These are phyloP conservation scores for Alternaria sp. DNA, from an alignment of 2,329 filamentous ascomycete species.

Conservation along the genomic window DNA sequence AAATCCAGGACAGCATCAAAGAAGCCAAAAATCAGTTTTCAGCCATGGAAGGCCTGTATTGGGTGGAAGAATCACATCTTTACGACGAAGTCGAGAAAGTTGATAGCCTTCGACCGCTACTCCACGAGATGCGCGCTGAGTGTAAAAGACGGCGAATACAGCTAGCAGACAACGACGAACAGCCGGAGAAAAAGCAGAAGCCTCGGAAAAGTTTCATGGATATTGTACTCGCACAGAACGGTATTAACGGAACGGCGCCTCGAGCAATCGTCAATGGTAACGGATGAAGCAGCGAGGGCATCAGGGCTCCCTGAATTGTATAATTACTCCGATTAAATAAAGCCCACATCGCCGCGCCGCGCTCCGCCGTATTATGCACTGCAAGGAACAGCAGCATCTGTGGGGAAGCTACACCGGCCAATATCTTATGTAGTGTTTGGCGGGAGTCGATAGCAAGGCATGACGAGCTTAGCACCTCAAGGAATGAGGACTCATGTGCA, in stretches of 20 bases:
- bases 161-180: conserved; percentile 27
- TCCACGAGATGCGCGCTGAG: conserved; percentile 40
- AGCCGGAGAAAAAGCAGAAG: conserved; percentile 39
- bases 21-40: conserved; percentile 49
- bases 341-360: not conserved
- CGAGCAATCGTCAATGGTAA: conserved; percentile 33
- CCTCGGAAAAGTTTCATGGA: conserved; percentile 51
- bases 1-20: conserved; percentile 47
- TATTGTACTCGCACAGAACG: conserved; percentile 38
- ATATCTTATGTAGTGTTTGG: not conserved
- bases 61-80: conserved; percentile 45
- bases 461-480: not conserved
- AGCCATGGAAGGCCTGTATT: conserved; percentile 50
- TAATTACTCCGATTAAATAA: conserved; percentile 8
- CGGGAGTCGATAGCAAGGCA: not conserved
- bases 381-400: not conserved
- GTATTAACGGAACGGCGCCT: conserved; percentile 28
- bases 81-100: conserved; percentile 41
- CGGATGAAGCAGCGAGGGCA: conserved; percentile 26
- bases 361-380: not conserved
- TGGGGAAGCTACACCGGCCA: conserved; percentile 7
- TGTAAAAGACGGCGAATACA: conserved; percentile 38
- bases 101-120: conserved; percentile 37
- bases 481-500: conserved; percentile 5
- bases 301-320: conserved; percentile 12